A percentile compares a stretch with the other conserved stretches of the same genome.
Conservation (phyloP, 495 filamentous ascomycete genomes). For the Staphylotrichum tortipilum region DNA sequence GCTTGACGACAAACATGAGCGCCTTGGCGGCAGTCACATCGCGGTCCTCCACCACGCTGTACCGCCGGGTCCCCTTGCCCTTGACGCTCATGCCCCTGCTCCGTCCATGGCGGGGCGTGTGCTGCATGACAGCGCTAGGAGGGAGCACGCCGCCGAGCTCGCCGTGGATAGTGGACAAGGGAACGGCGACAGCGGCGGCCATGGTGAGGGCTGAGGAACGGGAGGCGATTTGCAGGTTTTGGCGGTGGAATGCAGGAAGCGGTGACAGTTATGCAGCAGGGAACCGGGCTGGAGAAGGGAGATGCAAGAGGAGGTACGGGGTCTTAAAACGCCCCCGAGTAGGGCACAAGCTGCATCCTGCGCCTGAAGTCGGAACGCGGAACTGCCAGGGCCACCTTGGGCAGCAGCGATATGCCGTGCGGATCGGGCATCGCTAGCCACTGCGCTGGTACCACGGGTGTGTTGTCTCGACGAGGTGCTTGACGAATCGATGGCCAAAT, state of each 20-base stretch:
- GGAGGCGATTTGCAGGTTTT: neutral
- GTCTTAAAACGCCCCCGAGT: neutral
- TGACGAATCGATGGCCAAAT: neutral
- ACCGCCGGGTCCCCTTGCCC: slow-evolving; percentile 24
- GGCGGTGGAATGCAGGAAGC: neutral
- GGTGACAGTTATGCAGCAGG: neutral
- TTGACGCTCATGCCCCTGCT: slow-evolving; percentile 35
- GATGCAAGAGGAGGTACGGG: neutral
- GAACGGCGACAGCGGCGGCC: slow-evolving; percentile 28
- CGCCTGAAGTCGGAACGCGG: neutral
- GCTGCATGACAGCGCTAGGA: slow-evolving; percentile 34
- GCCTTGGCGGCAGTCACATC: slow-evolving; percentile 35
- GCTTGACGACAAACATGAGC: slow-evolving; percentile 35
- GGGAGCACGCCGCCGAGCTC: slow-evolving; percentile 35
- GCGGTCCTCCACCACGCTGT: slow-evolving; percentile 35
- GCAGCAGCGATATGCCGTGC: slow-evolving; percentile 5
- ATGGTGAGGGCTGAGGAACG: slow-evolving; percentile 9
- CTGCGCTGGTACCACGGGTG: slow-evolving; percentile 10
- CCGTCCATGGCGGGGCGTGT: slow-evolving; percentile 36
- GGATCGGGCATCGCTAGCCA: slow-evolving; percentile 17
- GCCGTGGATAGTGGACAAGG: slow-evolving; percentile 24
- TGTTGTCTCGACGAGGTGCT: neutral
- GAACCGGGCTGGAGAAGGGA: too few species aligned
- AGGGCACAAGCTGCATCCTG: too few species aligned
- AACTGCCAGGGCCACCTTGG: neutral